Conservation (phyloP, 164 flowering plant species). For the grape (Vitis vinifera) region DNA sequence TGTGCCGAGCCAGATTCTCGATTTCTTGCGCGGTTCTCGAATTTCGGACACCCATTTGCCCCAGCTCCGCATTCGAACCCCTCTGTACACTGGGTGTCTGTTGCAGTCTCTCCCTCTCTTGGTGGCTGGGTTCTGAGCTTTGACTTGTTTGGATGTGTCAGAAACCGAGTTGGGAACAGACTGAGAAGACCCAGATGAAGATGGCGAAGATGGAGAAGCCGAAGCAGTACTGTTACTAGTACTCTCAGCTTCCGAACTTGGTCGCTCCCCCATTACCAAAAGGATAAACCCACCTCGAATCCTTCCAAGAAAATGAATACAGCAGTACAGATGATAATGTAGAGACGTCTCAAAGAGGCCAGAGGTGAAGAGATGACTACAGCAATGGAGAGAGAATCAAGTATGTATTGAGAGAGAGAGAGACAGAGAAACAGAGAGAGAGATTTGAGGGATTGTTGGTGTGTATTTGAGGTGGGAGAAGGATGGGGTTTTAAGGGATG, state of each 20-base stretch:
- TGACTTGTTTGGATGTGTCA: background rate
- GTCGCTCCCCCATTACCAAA: too few species aligned
- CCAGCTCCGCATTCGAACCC: constrained; percentile 83
- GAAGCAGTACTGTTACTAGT: background rate
- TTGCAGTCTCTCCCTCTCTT: constrained; percentile 25
- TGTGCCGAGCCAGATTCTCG: constrained; percentile 90
- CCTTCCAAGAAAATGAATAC: too few species aligned
- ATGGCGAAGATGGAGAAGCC: background rate
- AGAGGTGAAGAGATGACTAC: too few species aligned
- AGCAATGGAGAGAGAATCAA: too few species aligned
- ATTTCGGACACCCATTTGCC: constrained; percentile 96
- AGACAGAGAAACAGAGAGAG: background rate
- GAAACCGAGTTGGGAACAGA: background rate
- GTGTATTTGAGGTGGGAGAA: background rate
- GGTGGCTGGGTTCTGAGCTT: background rate
- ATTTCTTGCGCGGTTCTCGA: constrained; percentile 83
- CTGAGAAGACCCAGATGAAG: background rate
- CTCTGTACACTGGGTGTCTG: constrained; percentile 69
- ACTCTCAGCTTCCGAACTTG: constrained; percentile 4
- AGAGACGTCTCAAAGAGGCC: too few species aligned
- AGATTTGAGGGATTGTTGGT: background rate
- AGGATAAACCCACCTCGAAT: too few species aligned
- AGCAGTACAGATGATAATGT: too few species aligned
- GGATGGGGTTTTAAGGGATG: constrained; percentile 9
- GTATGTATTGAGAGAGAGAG: too few species aligned